Percentiles rank a stretch among this genome's conserved stretches.
phyloP scores from a whole-genome alignment of 2,329 filamentous ascomycete genomes.

The Scortechinia acanthostroma region DNA sequence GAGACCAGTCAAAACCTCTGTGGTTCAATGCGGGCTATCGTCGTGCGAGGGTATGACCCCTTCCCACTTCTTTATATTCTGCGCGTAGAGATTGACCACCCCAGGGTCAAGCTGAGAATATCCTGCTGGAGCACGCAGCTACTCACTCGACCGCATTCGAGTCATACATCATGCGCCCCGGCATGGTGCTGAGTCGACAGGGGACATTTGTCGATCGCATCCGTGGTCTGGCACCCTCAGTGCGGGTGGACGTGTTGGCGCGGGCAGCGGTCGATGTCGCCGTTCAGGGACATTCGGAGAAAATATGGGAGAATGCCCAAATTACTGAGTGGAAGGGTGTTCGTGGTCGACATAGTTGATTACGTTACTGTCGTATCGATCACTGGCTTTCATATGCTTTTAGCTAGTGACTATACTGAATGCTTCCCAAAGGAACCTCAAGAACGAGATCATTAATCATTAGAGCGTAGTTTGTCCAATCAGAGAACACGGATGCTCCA shows the following conservation, averaged over 20 bases:
- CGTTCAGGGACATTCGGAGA: too few relatives aligned
- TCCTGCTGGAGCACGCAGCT: neutral
- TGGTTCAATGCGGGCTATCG: neutral
- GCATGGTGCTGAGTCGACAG: neutral
- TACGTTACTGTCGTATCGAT: too few relatives aligned
- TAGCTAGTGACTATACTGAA: too few relatives aligned
- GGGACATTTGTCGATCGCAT: neutral
- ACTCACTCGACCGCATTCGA: neutral
- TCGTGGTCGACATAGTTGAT: too few relatives aligned
- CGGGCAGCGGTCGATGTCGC: neutral
- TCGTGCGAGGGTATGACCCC: neutral
- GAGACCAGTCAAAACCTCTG: neutral
- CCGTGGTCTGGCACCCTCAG: neutral
- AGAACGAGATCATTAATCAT: too few relatives aligned
- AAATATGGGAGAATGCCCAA: too few relatives aligned
- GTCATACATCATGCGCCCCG: neutral
- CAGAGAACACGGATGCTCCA: too few relatives aligned
- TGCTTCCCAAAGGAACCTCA: too few relatives aligned
- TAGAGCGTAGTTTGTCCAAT: too few relatives aligned
- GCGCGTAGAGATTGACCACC: neutral
- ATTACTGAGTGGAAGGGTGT: too few relatives aligned
- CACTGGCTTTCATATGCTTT: too few relatives aligned
- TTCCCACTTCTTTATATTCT: neutral
- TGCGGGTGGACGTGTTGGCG: neutral
- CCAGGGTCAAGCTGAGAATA: neutral